Base-by-base conservation (phyloP, 2,329 filamentous ascomycete genomes). In the Lasiodiplodia sp. region DNA sequence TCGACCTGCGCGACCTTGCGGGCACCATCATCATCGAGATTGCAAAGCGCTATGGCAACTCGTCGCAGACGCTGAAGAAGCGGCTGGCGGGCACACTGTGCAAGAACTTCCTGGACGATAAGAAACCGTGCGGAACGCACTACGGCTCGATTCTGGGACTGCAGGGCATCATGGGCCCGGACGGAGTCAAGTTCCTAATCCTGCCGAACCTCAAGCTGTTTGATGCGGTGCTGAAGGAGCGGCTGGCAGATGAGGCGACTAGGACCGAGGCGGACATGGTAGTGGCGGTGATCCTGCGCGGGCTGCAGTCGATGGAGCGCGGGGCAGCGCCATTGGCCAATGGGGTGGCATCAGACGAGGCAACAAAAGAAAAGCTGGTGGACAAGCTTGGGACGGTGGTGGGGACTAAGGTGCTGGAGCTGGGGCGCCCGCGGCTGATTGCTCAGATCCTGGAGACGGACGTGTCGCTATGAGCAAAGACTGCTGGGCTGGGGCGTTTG, bases 51-150 rank as follows among this genome's bases (percentile, higher is more conserved):
- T 97, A 96, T 81, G 90, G 91, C 6, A 87, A 90, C 31, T 91
- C 90, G 4, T 97, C 94, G 69, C 90, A 92, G 53, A 91, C 93
- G 16, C 87, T 98, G 31, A 93, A 94, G 68, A 91, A 94, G 2
- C 92, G 96, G 71, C 90, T 99, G 37, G 94, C 94, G 4, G 88
- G 96, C n/a, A 96, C 94, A 0, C 97, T 94, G 75, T 87, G 98
- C 40, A 97, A 97, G 81, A 90, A 92, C 75, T 95, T 97, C 79
- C 87, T 99, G 37, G 94, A 97, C 75, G 92, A 93, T 0, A 89
- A 90, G 53, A 93, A 94, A 76, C 90, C 94, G 0, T 87, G 94
- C 0, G 89, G 92, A 1, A 91, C 95, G 1, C 92, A 97, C 75
- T 99, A 96, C 77, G 96, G 96, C 55, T 93, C 95, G 7, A 87